Base-by-base conservation (phyloP, 1,139 yeast species). In the Chernovozyma aurita region DNA sequence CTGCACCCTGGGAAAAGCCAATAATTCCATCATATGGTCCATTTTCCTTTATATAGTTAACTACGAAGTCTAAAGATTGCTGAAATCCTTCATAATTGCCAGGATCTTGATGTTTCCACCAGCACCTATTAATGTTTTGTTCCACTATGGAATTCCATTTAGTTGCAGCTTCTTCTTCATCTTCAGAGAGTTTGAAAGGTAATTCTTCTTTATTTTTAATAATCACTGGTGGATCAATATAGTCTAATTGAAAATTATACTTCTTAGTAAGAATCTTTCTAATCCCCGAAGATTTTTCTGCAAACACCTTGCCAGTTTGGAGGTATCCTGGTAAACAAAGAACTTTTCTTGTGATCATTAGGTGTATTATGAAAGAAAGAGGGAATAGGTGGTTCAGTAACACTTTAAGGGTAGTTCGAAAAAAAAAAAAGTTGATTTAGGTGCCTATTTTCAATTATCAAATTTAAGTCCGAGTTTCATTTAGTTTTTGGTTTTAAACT, bases 1-100 rank as follows among this genome's bases (percentile, higher is more conserved):
- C 95, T 1, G 96, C 94, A 44, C 98, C 98, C 57, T 92, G 97
- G 15, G 94, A 82, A 55, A 90, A 92, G 3, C 97, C 97, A 38
- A 92, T 63, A 21, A 90, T 69, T 3, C 97, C 97, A 38, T 80
- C 82, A 52, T 82, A 88, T 0, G 97, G 97, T 0, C 97, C 97
- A 44, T 87, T 70, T 42, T 68, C 62, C 32, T 69, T 65, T 45
- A 86, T 78, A 39, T 80, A 70, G 1, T 66, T 58, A 20, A 69
- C 62, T 18, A 90, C 70, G n/a, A 72, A 67, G 4, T 52, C 36
- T 13, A 64, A 41, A 0, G 68, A 46, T 13, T 53, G 55, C 2
- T 59, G 57, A 30, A 65, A 55, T 3, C 71, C 72, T 5, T 48
- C 46, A 39, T 63, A 64, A 39, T 56, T 65, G 45, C 60, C 52